Evolutionary conservation across 106 monocot genomes (phyloP), one percentile per base, ranked within the genome.

Genomic region (Dendrobium nobile): DNA sequence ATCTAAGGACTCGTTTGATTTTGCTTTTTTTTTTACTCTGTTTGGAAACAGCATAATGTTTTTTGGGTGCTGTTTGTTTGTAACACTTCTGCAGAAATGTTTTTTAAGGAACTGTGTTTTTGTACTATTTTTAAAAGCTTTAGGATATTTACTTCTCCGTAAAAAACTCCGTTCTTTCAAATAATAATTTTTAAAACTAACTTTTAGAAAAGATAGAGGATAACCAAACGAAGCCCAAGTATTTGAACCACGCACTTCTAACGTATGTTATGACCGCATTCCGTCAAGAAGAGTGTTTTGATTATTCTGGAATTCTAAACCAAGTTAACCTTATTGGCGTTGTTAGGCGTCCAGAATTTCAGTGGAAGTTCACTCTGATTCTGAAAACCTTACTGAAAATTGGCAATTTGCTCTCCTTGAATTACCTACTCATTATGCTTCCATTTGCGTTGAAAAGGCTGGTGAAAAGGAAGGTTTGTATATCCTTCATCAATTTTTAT

Each of bases 341-440:
- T 80, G 16, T 37, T 67, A 94, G 90, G 85, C 65, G 51, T 67
- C 84, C 24, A 82, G 80, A 81, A 84, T 92, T 54, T 16, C 19
- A 24, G 67, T 94, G 0, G 82, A 92, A 24, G 82, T 80, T 67
- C 54, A 40, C 77, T 54, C 47, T 78, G 78, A 87, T 80, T 61
- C 84, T 75, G 86, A 87, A 65, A 75, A 58, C 40, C 87, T 96
- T 67, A 92, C 87, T n/a, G 54, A 84, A 15, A 86, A 89, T 79
- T 96, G 92, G 90, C 73, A 90, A 77, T 90, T 96, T 82, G 86
- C 81, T 16, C 87, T 92, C 3, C 78, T 92, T 75, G 96, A 96
- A 81, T 78, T 94, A 42, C 61, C 77, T 43, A 87, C 90, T 86
- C 93, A 96, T 55, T 90, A 87, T 78, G 92, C 83, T 6, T 87